Percentiles rank a stretch among this genome's conserved stretches.
Conservation (phyloP, 2,329 filamentous ascomycete genomes). For the Metarhizium robertsii region DNA sequence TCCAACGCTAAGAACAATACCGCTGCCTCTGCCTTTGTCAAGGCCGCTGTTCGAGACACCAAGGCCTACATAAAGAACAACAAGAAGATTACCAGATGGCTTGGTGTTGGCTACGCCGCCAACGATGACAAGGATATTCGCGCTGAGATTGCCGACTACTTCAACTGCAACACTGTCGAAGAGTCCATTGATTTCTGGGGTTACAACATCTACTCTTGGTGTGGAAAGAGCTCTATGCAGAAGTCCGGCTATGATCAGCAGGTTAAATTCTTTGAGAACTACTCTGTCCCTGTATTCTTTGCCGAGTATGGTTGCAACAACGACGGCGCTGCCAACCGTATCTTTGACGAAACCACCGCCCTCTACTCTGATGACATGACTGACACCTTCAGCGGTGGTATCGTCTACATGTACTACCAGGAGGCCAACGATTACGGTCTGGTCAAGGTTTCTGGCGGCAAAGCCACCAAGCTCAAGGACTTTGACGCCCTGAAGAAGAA, state of each 20-base stretch:
- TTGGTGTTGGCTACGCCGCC: conserved; percentile 92
- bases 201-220: conserved; percentile 99
- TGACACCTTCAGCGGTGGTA: conserved; percentile 83
- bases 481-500: conserved; percentile 64
- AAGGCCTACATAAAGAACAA: conserved; percentile 86
- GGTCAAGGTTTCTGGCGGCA: conserved; percentile 47
- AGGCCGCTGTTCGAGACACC: conserved; percentile 92
- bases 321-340: conserved; percentile 52
- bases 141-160: conserved; percentile 76
- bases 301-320: conserved; percentile 96
- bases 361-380: conserved; percentile 79
- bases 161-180: conserved; percentile 69
- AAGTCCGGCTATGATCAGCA: conserved; percentile 73
- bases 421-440: conserved; percentile 85
- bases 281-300: conserved; percentile 94
- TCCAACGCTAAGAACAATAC: conserved; percentile 87
- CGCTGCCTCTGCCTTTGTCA: conserved; percentile 83
- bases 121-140: conserved; percentile 85
- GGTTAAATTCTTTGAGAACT: conserved; percentile 78
- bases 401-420: conserved; percentile 98
- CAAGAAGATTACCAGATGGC: conserved; percentile 66
- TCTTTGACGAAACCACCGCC: conserved; percentile 75
- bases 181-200: conserved; percentile 91
- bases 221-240: conserved; percentile 69
- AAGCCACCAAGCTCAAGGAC: conserved; percentile 60